A percentile compares a stretch with the other conserved stretches of the same genome.
Conservation (phyloP, 2,329 filamentous ascomycete species). For the Alternaria postmessia region DNA sequence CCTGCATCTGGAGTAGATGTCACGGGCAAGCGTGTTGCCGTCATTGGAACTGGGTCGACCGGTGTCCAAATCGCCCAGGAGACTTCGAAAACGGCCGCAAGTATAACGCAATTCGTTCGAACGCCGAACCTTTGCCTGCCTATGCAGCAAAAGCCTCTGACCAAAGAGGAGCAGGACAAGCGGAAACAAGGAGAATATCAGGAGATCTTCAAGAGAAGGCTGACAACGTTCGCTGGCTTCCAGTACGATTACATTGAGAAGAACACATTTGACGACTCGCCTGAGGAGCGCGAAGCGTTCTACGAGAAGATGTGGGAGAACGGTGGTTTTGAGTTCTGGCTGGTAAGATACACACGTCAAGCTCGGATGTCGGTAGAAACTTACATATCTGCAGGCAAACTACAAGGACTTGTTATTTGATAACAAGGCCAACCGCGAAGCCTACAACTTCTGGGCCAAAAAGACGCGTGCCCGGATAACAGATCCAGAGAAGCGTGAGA, state of each 20-base stretch:
- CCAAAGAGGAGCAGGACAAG: constrained; percentile 60
- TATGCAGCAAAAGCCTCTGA: constrained; percentile 63
- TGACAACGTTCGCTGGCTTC: constrained; percentile 67
- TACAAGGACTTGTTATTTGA: constrained; percentile 55
- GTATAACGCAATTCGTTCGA: constrained; percentile 69
- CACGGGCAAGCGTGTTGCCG: constrained; percentile 65
- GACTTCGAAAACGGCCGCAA: constrained; percentile 61
- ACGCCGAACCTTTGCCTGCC: constrained; percentile 72
- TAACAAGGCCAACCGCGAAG: constrained; percentile 53
- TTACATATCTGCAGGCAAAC: constrained; percentile 6
- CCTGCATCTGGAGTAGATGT: constrained; percentile 65
- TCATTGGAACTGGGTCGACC: constrained; percentile 71
- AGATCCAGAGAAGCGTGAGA: constrained; percentile 55
- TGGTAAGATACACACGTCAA: constrained; percentile 50
- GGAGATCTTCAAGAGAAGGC: constrained; percentile 61
- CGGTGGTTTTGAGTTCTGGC: constrained; percentile 54
- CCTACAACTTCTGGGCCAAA: constrained; percentile 59
- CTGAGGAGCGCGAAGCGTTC: constrained; percentile 55
- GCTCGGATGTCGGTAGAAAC: neutral
- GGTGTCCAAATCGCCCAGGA: constrained; percentile 72
- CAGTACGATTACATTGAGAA: constrained; percentile 64
- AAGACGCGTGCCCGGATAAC: constrained; percentile 54
- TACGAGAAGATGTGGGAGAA: constrained; percentile 54
- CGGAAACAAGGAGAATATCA: constrained; percentile 52
- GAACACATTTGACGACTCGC: constrained; percentile 59